A percentile compares a stretch with the other conserved stretches of the same genome.
These are phyloP conservation scores for Cladosporium sp. DNA, from an alignment of 2,329 filamentous ascomycete genomes.

Conservation along the genomic window DNA sequence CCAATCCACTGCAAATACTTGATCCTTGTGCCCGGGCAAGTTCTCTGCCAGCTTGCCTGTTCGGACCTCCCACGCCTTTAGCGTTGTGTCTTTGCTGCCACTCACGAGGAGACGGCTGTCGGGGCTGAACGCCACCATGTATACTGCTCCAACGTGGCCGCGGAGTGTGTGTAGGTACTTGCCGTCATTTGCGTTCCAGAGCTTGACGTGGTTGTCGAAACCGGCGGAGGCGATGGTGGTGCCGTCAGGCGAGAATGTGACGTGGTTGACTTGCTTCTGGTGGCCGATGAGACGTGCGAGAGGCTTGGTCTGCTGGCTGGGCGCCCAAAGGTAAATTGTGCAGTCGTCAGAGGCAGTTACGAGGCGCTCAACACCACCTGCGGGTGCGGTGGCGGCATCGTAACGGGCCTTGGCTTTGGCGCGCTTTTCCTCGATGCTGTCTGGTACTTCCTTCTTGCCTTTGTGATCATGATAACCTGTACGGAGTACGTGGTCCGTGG, in stretches of 20 bases:
- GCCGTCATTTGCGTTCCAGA: conserved; percentile 78
- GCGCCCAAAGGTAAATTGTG: conserved; percentile 95
- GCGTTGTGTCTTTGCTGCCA: conserved; percentile 84
- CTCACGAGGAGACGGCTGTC: conserved; percentile 89
- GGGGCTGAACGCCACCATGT: conserved; percentile 88
- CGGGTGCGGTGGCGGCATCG: conserved; percentile 71
- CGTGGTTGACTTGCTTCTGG: conserved; percentile 95
- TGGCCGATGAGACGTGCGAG: conserved; percentile 88
- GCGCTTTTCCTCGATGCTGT: conserved; percentile 68
- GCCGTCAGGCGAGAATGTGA: conserved; percentile 90
- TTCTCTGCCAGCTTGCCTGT: conserved; percentile 80
- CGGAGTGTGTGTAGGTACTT: conserved; percentile 83
- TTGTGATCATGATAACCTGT: conserved; percentile 86
- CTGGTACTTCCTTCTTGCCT: conserved; percentile 64
- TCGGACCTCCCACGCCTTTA: conserved; percentile 92
- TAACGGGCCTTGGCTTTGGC: conserved; percentile 79
- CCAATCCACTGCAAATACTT: conserved; percentile 95
- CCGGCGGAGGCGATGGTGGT: conserved; percentile 81
- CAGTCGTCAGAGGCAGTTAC: conserved; percentile 94
- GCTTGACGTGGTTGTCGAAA: conserved; percentile 93
- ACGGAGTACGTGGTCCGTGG: conserved; percentile 84
- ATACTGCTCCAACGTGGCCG: conserved; percentile 88
- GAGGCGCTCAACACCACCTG: conserved; percentile 70
- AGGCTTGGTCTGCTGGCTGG: conserved; percentile 74
- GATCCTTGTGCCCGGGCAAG: conserved; percentile 85